Base-by-base conservation (phyloP, 140 eudicot species). In the Flaveria floridana region DNA sequence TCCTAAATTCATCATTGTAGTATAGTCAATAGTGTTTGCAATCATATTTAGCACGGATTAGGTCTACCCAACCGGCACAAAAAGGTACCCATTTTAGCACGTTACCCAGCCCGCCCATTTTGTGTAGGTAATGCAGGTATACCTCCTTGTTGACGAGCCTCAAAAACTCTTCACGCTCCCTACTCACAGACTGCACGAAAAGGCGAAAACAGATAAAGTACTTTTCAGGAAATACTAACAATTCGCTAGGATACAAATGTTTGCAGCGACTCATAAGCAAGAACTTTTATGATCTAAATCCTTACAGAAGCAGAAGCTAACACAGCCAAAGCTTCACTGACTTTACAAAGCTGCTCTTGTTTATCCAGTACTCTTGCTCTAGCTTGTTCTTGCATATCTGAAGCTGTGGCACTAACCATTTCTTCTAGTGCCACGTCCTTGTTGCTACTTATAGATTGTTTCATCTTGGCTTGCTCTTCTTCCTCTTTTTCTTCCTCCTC, bases 281-380 rank as follows among this genome's bases (percentile, higher is more conserved):
- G 78, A 70, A 74, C 7, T 23, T 50, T 6, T 37, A 67, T 7
- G 23, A 75, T 30, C 76, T 39, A 18, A 26, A 79, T 78, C 58
- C 95, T 84, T 75, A 90, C 96, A 23, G 96, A 90, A 67, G 96
- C 96, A 82, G 96, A 90, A 80, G 96, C 95, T 76, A 90, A 78
- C 84, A 90, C 96, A 84, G 96, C 94, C 80, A 90, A 76, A 26
- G 96, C 96, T 76, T 88, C 94, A 72, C 96, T 90, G 80, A 90
- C 83, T 85, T 90, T 82, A 80, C 96, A 90, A 55, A 90, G 90
- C 73, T 90, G 85, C 68, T 87, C 91, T 72, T 86, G 85, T 78
- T 90, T 90, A 59, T 90, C 96, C 41, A 75, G 56, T 47, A 91
- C 85, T 72, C 84, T 78, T 73, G 86, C 86, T 87, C 96, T 77